These are phyloP conservation scores for Cenchrus americanus DNA, from an alignment of 176 grass and related monocot genomes.

Conservation along the genomic window DNA sequence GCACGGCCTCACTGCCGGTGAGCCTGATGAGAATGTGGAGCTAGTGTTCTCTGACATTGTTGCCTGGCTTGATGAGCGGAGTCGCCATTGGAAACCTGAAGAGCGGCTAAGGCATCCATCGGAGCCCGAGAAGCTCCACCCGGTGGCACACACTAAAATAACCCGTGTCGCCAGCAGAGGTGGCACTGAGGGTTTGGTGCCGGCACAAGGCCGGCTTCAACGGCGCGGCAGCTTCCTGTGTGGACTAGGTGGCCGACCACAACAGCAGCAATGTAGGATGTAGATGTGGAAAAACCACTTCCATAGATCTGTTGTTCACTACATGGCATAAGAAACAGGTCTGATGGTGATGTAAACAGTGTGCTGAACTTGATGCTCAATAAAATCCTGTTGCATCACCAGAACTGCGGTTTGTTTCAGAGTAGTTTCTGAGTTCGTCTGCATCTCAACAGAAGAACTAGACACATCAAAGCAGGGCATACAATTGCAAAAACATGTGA, in stretches of 20 bases:
- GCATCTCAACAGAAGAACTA: neutral
- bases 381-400: slow-evolving; percentile 9
- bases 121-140: neutral
- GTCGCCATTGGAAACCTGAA: slow-evolving; percentile 7
- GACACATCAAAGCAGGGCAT: slow-evolving; percentile 6
- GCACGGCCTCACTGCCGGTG: slow-evolving; percentile 86
- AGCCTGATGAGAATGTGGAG: slow-evolving; percentile 76
- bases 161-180: neutral
- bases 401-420: neutral
- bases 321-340: neutral
- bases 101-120: neutral
- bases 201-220: neutral
- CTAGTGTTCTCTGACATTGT: slow-evolving; percentile 79
- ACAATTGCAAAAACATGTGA: slow-evolving; percentile 26
- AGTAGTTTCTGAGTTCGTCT: neutral
- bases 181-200: neutral
- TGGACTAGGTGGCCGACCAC: slow-evolving; percentile 48
- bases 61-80: slow-evolving; percentile 59
- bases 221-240: slow-evolving; percentile 47
- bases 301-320: neutral
- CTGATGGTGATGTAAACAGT: neutral
- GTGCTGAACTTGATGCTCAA: slow-evolving; percentile 6
- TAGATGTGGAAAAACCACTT: slow-evolving; percentile 33
- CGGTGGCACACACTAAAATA: neutral
- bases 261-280: slow-evolving; percentile 67